A percentile compares a stretch with the other conserved stretches of the same genome.
Conservation (phyloP, 1,284 basidiomycete genomes). For the Cutaneotrichosporon curvatum region DNA sequence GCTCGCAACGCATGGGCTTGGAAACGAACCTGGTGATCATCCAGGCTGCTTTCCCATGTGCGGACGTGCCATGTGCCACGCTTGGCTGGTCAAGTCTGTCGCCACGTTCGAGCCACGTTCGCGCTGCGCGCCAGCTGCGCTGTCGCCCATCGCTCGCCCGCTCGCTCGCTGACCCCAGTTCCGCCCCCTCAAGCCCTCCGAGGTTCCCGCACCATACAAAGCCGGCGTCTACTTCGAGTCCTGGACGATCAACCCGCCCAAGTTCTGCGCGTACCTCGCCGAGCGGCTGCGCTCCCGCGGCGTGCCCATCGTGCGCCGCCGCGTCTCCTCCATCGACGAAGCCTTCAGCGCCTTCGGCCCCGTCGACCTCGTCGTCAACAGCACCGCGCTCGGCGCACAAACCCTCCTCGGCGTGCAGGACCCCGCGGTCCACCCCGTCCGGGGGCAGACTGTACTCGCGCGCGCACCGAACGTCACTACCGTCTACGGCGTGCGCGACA, state of each 20-base stretch:
- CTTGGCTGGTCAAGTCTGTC: background rate
- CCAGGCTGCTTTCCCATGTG: no score
- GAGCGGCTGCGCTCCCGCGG: slow-evolving; percentile 24
- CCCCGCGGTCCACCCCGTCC: slow-evolving; percentile 62
- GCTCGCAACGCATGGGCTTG: no score
- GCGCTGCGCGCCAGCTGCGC: background rate
- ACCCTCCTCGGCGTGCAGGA: slow-evolving; percentile 74
- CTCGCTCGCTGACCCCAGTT: slow-evolving; percentile 21
- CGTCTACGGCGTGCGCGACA: slow-evolving; percentile 18
- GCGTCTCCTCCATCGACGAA: slow-evolving; percentile 42
- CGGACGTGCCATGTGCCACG: background rate
- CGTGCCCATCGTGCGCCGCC: slow-evolving; percentile 34
- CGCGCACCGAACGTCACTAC: slow-evolving; percentile 53
- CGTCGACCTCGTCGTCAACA: slow-evolving; percentile 47
- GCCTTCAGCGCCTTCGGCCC: slow-evolving; percentile 28
- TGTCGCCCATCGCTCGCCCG: background rate
- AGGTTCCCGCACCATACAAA: slow-evolving; percentile 15
- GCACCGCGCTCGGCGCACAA: slow-evolving; percentile 55
- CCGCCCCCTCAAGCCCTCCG: slow-evolving; percentile 15
- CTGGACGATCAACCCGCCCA: slow-evolving; percentile 45
- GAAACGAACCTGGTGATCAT: no score
- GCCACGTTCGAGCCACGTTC: background rate
- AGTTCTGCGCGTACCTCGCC: slow-evolving; percentile 39
- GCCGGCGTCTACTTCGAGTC: slow-evolving; percentile 40
- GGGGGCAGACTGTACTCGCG: slow-evolving; percentile 77